A percentile compares a stretch with the other conserved stretches of the same genome.
These are phyloP conservation scores for Corallochytrium limacisporum DNA, from an alignment of 78 protist species.

Conservation along the genomic window DNA sequence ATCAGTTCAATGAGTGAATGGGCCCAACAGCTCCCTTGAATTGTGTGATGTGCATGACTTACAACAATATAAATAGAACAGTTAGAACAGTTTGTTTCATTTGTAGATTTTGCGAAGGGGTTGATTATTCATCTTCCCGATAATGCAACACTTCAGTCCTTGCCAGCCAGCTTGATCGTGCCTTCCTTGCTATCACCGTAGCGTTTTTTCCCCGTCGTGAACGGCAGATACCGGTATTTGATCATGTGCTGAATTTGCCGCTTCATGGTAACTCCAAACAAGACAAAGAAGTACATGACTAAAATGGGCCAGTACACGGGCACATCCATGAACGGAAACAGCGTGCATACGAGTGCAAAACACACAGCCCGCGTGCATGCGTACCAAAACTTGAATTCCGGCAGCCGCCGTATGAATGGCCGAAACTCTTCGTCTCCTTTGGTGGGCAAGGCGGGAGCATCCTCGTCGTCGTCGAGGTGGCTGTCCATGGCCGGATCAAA, in stretches of 20 bases:
- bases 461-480: conserved; percentile 11
- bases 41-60: too few relatives aligned
- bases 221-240: conserved; percentile 76
- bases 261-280: conserved; percentile 64
- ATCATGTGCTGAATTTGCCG: conserved; percentile 78
- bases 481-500: conserved; percentile 61
- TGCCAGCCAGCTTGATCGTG: too few relatives aligned
- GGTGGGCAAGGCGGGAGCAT: conserved; percentile 49
- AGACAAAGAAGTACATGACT: conserved; percentile 63
- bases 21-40: too few relatives aligned
- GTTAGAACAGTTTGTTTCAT: too few relatives aligned
- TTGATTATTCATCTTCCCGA: too few relatives aligned
- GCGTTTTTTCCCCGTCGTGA: conserved; percentile 7
- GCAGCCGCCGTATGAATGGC: conserved; percentile 71
- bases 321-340: conserved; percentile 52
- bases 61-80: too few relatives aligned
- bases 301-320: conserved; percentile 94
- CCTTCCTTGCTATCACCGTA: too few relatives aligned
- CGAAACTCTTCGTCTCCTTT: conserved; percentile 62
- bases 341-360: conserved; percentile 37
- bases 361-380: conserved; percentile 30
- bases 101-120: too few relatives aligned
- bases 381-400: conserved; percentile 83
- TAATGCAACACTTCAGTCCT: too few relatives aligned
- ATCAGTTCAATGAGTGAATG: too few relatives aligned